Conservation (phyloP, 148 eudicot genomes). For the Fagopyrum tataricum region DNA sequence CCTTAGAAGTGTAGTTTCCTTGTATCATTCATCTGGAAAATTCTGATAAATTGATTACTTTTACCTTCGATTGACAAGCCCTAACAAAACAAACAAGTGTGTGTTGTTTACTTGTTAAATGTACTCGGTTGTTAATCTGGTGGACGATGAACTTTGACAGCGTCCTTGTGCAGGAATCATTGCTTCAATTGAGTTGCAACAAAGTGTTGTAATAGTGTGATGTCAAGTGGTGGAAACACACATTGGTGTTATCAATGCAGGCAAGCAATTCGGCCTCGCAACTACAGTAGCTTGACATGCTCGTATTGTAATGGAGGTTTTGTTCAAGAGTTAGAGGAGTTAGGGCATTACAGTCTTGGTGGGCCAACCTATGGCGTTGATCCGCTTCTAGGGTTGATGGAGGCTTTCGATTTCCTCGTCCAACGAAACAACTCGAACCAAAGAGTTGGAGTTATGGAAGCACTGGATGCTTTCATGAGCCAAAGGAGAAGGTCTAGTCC, state of each 20-base stretch:
- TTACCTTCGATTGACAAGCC: too few species aligned
- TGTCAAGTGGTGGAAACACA: constrained; percentile 43
- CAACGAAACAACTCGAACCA: constrained; percentile 24
- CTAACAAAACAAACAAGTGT: background rate
- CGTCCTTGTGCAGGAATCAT: background rate
- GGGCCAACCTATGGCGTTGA: constrained; percentile 31
- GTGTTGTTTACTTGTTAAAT: background rate
- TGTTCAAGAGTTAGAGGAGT: constrained; percentile 62
- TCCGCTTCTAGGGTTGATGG: constrained; percentile 34
- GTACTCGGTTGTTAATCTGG: background rate
- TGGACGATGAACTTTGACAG: background rate
- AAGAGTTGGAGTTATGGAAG: constrained; percentile 13
- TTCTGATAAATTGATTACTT: background rate
- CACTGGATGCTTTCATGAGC: constrained; percentile 51
- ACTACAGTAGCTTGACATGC: constrained; percentile 35
- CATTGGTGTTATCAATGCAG: constrained; percentile 91
- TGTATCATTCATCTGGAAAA: background rate
- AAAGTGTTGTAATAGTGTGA: constrained; percentile 22
- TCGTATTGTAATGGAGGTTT: constrained; percentile 77
- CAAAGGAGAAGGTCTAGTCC: constrained; percentile 52
- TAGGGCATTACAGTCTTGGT: constrained; percentile 9
- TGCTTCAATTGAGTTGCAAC: background rate
- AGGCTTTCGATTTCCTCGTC: constrained; percentile 25
- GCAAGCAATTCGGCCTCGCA: constrained; percentile 43
- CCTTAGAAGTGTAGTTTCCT: background rate